These are phyloP conservation scores for Combretum micranthum DNA, from an alignment of 345 rosid species.

Conservation along the genomic window DNA sequence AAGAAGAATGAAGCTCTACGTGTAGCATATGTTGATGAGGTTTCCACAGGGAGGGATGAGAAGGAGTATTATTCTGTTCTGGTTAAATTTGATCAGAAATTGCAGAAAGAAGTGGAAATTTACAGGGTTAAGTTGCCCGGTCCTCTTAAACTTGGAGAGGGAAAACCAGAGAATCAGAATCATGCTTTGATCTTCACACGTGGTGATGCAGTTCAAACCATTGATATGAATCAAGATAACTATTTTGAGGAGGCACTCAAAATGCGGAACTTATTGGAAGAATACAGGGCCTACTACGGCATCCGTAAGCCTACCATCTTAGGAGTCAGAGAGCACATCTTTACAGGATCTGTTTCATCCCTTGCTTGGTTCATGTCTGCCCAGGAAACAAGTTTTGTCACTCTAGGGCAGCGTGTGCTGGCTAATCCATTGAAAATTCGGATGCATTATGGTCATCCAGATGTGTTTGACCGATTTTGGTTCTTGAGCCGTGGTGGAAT, in stretches of 20 bases:
- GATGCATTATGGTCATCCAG: conserved; percentile 99
- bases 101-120: conserved; percentile 80
- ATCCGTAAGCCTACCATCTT: conserved; percentile 53
- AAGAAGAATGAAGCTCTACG: conserved; percentile 86
- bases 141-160: conserved; percentile 95
- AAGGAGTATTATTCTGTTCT: conserved; percentile 85
- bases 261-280: conserved; percentile 93
- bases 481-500: conserved; percentile 93
- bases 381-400: conserved; percentile 87
- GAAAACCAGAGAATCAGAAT: conserved; percentile 98
- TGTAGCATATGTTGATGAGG: conserved; percentile 93
- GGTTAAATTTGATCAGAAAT: conserved; percentile 75
- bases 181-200: conserved; percentile 94
- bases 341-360: conserved; percentile 96
- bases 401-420: conserved; percentile 94
- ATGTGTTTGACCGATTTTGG: conserved; percentile 97
- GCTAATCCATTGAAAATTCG: conserved; percentile 93
- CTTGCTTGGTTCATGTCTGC: conserved; percentile 92
- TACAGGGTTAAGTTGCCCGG: conserved; percentile 94
- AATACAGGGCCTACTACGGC: conserved; percentile 61
- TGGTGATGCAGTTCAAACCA: conserved; percentile 98
- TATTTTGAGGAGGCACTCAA: conserved; percentile 98
- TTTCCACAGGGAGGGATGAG: conserved; percentile 50
- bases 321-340: conserved; percentile 94
- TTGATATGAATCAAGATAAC: conserved; percentile 98